phyloP scores from a whole-genome alignment of 441 rosid genomes.

The Gossypium aridum region DNA sequence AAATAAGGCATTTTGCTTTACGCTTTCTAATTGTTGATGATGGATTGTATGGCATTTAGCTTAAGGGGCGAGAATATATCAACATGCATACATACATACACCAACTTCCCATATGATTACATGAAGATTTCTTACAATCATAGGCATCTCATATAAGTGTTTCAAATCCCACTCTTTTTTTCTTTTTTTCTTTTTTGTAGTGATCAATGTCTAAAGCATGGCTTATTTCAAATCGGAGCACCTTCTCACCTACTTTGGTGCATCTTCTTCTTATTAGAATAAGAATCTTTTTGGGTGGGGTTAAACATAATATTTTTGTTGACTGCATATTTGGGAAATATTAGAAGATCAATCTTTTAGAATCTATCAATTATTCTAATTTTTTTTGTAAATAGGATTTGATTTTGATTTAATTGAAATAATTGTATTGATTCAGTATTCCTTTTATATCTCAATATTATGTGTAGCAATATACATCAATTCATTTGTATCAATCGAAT shows the following conservation, averaged over 20 bases:
- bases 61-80: not conserved
- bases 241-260: not conserved
- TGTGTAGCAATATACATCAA: no score
- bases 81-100: not conserved
- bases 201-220: not conserved
- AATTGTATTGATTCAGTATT: no score
- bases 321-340: not conserved
- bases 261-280: not conserved
- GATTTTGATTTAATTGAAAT: no score
- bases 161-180: not conserved
- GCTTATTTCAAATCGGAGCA: not conserved
- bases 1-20: not conserved
- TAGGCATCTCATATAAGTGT: not conserved
- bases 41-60: not conserved
- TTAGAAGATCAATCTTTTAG: not conserved
- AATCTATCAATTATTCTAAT: not conserved
- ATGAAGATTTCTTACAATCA: not conserved
- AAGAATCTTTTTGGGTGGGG: not conserved
- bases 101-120: not conserved
- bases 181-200: no score
- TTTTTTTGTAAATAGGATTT: no score
- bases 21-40: not conserved
- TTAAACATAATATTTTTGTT: not conserved
- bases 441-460: no score
- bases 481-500: no score